Evolutionary conservation across 768 basidiomycete species (phyloP), one percentile per base, ranked within the genome.

Genomic region (Russula lepida): DNA sequence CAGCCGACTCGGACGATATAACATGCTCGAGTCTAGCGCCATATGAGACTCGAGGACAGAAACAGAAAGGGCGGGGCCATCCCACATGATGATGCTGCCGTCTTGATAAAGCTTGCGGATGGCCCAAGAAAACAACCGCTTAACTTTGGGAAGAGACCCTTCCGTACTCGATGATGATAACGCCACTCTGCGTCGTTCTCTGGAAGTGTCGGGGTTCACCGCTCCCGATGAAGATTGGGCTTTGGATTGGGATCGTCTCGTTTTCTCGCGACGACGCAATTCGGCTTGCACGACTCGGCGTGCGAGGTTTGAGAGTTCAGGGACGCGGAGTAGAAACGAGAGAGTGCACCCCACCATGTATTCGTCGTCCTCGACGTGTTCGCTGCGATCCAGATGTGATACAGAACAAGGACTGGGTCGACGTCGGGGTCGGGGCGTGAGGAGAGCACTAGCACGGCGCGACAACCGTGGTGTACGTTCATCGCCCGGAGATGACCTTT

Each of bases 311-410:
- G 80, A 75, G 3, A 92, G 76, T 65, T 88, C 89, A 9, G 88
- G 87, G 0, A 91, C 85, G 49, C 89, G 85, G 7, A 88, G 82
- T 2, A 92, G 77, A 67, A 89, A 84, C 0, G 88, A 88, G 7
- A 90, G 71, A 0, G 88, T 85, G 69, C 86, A 89, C 1, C 61
- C 67, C 13, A 50, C 6, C 53, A 65, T 4, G 17, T 33, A 33
- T 27, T 47, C 51, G 8, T 19, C 32, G 15, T 52, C 60, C 6
- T 57, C 41, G 2, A 1, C 27, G 39, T 30, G 41, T n/a, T 12
- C 27, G 23, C 37, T 0, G 13, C 27, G 46, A 35, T 33, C 25
- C 37, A 12, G 25, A 46, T 28, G 39, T 32, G 48, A 43, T 13
- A 25, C n/a, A 23, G 17, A 51, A 30, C 25, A 37, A 6, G 46